A percentile compares a stretch with the other conserved stretches of the same genome.
These are phyloP conservation scores for Yamadazyma spencermartinsiae DNA, from an alignment of 1,139 yeast genomes.

Conservation along the genomic window DNA sequence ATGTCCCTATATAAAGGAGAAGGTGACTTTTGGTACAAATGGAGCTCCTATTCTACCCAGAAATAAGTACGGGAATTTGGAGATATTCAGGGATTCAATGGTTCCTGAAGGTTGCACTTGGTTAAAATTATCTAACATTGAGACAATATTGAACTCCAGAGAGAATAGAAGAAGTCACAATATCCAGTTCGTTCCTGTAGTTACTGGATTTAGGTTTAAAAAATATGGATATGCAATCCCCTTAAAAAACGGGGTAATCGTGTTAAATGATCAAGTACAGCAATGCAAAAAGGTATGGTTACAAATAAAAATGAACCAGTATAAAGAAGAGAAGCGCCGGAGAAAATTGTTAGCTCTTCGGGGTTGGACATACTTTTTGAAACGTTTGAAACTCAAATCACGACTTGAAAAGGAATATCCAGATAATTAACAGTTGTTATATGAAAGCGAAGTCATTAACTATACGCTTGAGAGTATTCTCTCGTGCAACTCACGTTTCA, in stretches of 20 bases:
- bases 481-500: no score
- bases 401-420: conserved; percentile 17
- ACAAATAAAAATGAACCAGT: conserved; percentile 20
- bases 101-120: conserved; percentile 34
- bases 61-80: conserved; percentile 38
- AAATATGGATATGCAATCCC: conserved; percentile 33
- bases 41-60: conserved; percentile 23
- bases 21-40: conserved; percentile 10
- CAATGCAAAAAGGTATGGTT: conserved; percentile 31
- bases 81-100: conserved; percentile 33
- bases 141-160: conserved; percentile 18
- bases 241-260: conserved; percentile 30
- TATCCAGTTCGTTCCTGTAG: conserved; percentile 34
- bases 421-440: conserved; percentile 1
- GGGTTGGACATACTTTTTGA: conserved; percentile 26
- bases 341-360: conserved; percentile 11
- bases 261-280: conserved; percentile 20
- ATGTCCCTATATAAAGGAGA: conserved; percentile 24
- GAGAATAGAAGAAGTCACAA: conserved; percentile 11
- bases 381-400: conserved; percentile 22
- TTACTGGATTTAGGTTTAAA: conserved; percentile 33
- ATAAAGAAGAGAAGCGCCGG: conserved; percentile 7
- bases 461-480: no score
- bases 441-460: no score
- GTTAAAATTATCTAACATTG: conserved; percentile 29